These are phyloP conservation scores for Leptographium wingfieldii DNA, from an alignment of 2,329 filamentous ascomycete genomes.

Conservation along the genomic window DNA sequence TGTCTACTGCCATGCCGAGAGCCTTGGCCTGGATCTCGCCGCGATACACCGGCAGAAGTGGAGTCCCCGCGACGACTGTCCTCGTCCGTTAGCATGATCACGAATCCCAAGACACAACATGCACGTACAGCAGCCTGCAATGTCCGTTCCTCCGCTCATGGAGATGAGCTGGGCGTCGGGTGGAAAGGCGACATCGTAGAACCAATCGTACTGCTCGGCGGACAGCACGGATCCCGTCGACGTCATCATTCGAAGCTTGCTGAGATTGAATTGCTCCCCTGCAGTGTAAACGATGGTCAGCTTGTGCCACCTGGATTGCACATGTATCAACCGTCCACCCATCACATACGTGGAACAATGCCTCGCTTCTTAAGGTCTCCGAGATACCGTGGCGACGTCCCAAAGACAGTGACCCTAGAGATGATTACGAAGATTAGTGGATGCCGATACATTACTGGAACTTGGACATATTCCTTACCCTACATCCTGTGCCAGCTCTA, in stretches of 20 bases:
- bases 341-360: slow-evolving; percentile 18
- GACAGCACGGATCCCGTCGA: slow-evolving; percentile 31
- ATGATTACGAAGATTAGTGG: background rate
- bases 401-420: slow-evolving; percentile 18
- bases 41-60: slow-evolving; percentile 19
- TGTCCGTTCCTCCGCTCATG: slow-evolving; percentile 34
- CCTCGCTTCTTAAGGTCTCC: slow-evolving; percentile 26
- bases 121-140: slow-evolving; percentile 29
- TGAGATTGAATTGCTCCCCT: background rate
- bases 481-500: slow-evolving; percentile 8
- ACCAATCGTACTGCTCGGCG: slow-evolving; percentile 29
- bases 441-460: background rate
- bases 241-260: slow-evolving; percentile 21
- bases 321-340: too few relatives aligned
- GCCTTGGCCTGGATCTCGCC: slow-evolving; percentile 32
- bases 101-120: too few relatives aligned
- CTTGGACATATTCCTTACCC: slow-evolving; percentile 1
- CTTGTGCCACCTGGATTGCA: too few relatives aligned
- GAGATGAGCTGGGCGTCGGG: slow-evolving; percentile 24
- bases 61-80: slow-evolving; percentile 4
- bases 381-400: slow-evolving; percentile 29
- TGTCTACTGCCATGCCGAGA: slow-evolving; percentile 33
- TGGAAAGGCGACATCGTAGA: slow-evolving; percentile 26
- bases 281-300: too few relatives aligned
- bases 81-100: background rate